Evolutionary conservation across 108 stramenopile species (phyloP).

Genomic region (Schizochytrium sp.): DNA sequence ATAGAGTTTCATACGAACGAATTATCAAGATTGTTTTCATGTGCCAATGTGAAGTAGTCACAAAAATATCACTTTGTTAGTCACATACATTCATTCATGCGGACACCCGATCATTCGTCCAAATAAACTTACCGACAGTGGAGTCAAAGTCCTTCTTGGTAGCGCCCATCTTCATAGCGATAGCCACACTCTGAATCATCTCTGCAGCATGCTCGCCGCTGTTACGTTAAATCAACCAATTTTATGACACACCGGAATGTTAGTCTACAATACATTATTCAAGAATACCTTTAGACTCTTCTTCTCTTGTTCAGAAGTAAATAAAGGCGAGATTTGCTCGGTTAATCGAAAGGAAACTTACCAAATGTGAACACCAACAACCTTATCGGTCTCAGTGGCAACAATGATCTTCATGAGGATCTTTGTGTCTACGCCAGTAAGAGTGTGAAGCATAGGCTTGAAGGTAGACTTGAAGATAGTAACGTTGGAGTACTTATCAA

Average conservation of each 20-base stretch:
- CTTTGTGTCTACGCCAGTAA: slow-evolving; percentile 69
- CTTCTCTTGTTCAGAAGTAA: no score
- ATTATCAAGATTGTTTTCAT: no score
- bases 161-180: slow-evolving; percentile 85
- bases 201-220: slow-evolving; percentile 80
- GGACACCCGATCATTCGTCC: no score
- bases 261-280: no score
- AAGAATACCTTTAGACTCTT: no score
- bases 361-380: slow-evolving; percentile 58
- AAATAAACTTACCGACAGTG: slow-evolving; percentile 66
- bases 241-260: no score
- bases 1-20: no score
- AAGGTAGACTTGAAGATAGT: slow-evolving; percentile 80
- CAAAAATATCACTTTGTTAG: no score
- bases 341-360: no score
- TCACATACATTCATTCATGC: no score
- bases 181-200: slow-evolving; percentile 86
- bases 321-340: no score
- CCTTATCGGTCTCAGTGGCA: not conserved
- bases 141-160: slow-evolving; percentile 85
- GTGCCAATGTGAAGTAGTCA: no score
- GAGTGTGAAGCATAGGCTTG: slow-evolving; percentile 72
- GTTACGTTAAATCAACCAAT: slow-evolving; percentile 62
- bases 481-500: slow-evolving; percentile 79
- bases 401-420: slow-evolving; percentile 78